Evolutionary conservation across 257 asterid genomes (phyloP), one percentile per base, ranked within the genome.

Genomic region (Penstemon barbatus): DNA sequence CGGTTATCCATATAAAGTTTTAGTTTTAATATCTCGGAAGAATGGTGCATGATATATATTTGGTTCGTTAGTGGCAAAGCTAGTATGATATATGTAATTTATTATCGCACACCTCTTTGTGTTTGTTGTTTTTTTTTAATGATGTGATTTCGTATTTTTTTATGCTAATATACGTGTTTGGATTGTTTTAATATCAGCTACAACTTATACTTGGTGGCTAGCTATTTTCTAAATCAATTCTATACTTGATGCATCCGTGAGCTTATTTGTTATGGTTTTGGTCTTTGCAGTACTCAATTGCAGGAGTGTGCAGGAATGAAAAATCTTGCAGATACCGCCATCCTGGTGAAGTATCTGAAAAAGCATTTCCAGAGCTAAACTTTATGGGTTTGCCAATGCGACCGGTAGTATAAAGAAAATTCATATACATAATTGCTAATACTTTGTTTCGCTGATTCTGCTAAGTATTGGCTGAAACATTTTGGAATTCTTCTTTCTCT

Each of bases 301-400:
- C 77, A 6, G 89, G 68, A 54, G 86, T 84, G 56, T 84, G 89
- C 83, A 81, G 63, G 59, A 65, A 78, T 55, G 86, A 84, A 46
- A 70, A 67, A n/a, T 55, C 70, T 59, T 81, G 86, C 53, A 81
- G 33, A 25, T 25, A 25, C 33, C 33, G 33, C 33, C 33, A 25
- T 25, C 33, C 33, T 25, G 33, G 33, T 25, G 33, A 25, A 25
- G 33, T 25, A 25, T 25, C 33, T 25, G 33, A 25, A 25, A 25
- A 1, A 1, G 2, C 33, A 25, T 25, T 25, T 25, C 33, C 33
- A 25, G 33, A 25, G 33, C 33, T 25, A 25, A 25, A 25, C 33
- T 25, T 25, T 25, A 25, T 25, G 33, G 33, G 33, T 25, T 25
- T 25, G 33, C 33, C 33, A 25, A 25, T 25, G 33, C 33, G 33